Evolutionary conservation across 164 flowering plant genomes (phyloP).

Genomic region (Vitis vinifera): DNA sequence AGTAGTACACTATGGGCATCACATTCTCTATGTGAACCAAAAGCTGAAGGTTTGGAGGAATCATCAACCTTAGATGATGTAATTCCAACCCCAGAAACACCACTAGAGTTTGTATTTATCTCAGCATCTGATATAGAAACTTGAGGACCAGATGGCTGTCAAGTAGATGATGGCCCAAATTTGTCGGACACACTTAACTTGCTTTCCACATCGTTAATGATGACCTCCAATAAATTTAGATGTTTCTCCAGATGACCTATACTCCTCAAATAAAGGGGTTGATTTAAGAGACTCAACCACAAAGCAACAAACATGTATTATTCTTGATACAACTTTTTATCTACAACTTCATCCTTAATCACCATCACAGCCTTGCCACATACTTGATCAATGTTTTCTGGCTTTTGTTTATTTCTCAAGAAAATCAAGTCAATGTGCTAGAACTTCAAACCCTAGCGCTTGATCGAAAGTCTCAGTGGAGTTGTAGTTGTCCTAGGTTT

Average conservation of each 20-base stretch:
- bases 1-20: slow-evolving; percentile 43
- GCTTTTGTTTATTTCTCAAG: slow-evolving; percentile 5
- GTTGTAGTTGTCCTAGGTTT: no score
- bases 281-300: slow-evolving; percentile 80
- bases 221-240: slow-evolving; percentile 76
- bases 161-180: slow-evolving; percentile 39
- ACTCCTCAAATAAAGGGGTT: slow-evolving; percentile 92
- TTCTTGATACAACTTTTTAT: slow-evolving; percentile 24
- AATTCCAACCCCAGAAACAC: slow-evolving; percentile 28
- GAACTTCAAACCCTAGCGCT: no score
- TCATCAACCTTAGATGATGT: slow-evolving; percentile 34
- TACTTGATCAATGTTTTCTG: slow-evolving; percentile 30
- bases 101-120: slow-evolving; percentile 38
- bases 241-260: slow-evolving; percentile 95
- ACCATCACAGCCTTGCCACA: slow-evolving; percentile 76
- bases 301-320: slow-evolving; percentile 55
- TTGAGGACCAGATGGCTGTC: slow-evolving; percentile 54
- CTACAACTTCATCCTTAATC: slow-evolving; percentile 36
- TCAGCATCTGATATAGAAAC: slow-evolving; percentile 37
- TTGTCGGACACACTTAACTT: slow-evolving; percentile 41
- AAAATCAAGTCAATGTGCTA: no score
- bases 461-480: no score
- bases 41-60: slow-evolving; percentile 34
- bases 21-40: slow-evolving; percentile 39
- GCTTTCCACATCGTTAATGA: slow-evolving; percentile 72